Evolutionary conservation across 2,329 filamentous ascomycete genomes (phyloP).

Genomic region (Westerdykella ornata): DNA sequence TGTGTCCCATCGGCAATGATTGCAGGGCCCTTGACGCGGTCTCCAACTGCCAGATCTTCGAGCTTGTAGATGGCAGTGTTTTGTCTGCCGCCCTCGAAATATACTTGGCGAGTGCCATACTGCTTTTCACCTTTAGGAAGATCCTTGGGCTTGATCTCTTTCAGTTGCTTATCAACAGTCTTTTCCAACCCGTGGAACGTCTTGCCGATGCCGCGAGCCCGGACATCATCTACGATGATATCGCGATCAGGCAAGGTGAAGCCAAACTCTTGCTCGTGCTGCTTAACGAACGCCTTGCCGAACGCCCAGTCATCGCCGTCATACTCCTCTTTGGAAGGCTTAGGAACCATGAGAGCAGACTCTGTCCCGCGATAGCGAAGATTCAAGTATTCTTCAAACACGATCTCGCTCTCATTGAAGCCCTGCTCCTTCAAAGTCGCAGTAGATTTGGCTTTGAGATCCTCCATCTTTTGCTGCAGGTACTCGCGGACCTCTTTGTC

Average conservation of each 20-base stretch:
- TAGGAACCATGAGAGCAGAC: conserved; percentile 82
- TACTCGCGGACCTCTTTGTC: conserved; percentile 53
- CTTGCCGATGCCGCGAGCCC: conserved; percentile 82
- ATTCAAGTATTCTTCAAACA: conserved; percentile 88
- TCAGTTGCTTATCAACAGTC: conserved; percentile 78
- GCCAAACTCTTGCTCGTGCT: conserved; percentile 88
- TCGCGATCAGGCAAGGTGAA: conserved; percentile 81
- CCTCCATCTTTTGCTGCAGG: conserved; percentile 66
- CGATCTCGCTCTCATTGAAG: conserved; percentile 65
- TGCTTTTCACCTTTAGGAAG: conserved; percentile 53
- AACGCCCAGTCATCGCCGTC: conserved; percentile 70
- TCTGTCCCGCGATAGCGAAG: conserved; percentile 89
- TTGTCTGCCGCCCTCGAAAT: conserved; percentile 73
- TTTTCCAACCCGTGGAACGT: conserved; percentile 73
- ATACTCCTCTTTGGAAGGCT: conserved; percentile 56
- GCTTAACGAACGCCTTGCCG: conserved; percentile 73
- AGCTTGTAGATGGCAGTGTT: conserved; percentile 81
- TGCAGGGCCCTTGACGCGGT: conserved; percentile 70
- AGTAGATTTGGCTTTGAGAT: conserved; percentile 69
- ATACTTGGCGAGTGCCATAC: conserved; percentile 64
- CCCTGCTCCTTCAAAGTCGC: conserved; percentile 67
- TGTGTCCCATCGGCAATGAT: conserved; percentile 84
- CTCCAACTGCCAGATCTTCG: conserved; percentile 63
- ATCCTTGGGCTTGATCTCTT: conserved; percentile 56
- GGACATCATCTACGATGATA: conserved; percentile 84